phyloP scores from a whole-genome alignment of 768 basidiomycete species.

The Neoboletus brunneissimus region DNA sequence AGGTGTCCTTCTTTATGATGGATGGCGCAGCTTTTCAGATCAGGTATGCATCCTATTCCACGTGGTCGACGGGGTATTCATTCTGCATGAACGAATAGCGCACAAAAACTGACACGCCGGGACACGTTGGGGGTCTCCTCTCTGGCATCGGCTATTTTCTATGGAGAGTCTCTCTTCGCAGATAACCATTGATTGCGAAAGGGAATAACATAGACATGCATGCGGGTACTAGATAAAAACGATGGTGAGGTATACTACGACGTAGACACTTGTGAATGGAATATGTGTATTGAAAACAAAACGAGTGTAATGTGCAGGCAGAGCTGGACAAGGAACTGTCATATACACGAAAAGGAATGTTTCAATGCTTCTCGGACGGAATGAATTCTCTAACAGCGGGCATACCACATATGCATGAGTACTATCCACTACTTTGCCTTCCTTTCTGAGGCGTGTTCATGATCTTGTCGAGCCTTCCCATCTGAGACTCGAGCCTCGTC shows the following conservation, averaged over 20 bases:
- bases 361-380: neutral
- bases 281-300: slow-evolving; percentile 14
- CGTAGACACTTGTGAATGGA: slow-evolving; percentile 7
- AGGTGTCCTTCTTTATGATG: slow-evolving; percentile 47
- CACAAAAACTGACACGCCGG: slow-evolving; percentile 54
- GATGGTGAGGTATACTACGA: slow-evolving; percentile 8
- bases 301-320: slow-evolving; percentile 10
- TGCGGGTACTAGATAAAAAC: slow-evolving; percentile 3
- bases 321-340: neutral
- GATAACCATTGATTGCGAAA: slow-evolving; percentile 11
- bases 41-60: slow-evolving; percentile 24
- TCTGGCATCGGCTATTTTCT: slow-evolving; percentile 56
- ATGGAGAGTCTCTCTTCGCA: slow-evolving; percentile 30
- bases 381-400: neutral
- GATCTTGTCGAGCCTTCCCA: slow-evolving; percentile 74
- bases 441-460: slow-evolving; percentile 65
- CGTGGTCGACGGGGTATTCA: neutral
- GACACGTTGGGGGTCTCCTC: slow-evolving; percentile 67
- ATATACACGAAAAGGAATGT: slow-evolving; percentile 1
- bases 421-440: slow-evolving; percentile 14
- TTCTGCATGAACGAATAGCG: slow-evolving; percentile 35
- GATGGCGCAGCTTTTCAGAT: slow-evolving; percentile 35
- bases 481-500: slow-evolving; percentile 75
- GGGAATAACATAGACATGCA: slow-evolving; percentile 9
- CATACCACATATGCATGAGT: neutral